These are phyloP conservation scores for Tubosaeta sp. DNA, from an alignment of 768 basidiomycete species.

Conservation along the genomic window DNA sequence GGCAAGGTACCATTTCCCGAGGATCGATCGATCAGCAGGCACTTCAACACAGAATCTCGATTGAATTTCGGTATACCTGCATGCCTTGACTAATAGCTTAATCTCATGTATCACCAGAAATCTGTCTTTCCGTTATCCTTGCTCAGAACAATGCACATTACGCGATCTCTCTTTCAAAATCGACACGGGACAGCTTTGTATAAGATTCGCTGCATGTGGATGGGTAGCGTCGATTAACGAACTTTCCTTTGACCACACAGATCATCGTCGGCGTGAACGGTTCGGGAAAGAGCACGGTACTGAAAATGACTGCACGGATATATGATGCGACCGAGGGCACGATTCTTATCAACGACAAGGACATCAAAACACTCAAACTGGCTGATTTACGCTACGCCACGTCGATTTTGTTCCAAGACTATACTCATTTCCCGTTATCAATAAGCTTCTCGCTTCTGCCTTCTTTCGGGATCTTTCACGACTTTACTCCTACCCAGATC, in stretches of 20 bases:
- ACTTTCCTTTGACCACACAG: constrained; percentile 28
- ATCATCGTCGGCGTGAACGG: constrained; percentile 78
- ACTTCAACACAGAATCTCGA: constrained; percentile 45
- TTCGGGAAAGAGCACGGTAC: constrained; percentile 75
- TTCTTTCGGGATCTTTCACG: too few species aligned
- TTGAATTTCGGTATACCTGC: constrained; percentile 51
- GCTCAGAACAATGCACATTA: constrained; percentile 47
- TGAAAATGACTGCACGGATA: constrained; percentile 67
- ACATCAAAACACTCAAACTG: constrained; percentile 60
- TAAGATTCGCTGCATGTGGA: constrained; percentile 30
- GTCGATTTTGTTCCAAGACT: constrained; percentile 78
- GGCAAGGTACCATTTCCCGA: constrained; percentile 49
- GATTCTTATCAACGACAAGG: constrained; percentile 59
- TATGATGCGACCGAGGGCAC: constrained; percentile 67
- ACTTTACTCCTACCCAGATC: constrained; percentile 41
- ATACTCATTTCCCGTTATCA: constrained; percentile 73
- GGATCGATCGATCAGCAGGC: constrained; percentile 31
- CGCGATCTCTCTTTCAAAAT: constrained; percentile 67
- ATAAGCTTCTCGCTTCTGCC: constrained; percentile 36
- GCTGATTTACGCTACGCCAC: constrained; percentile 61
- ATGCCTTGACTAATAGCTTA: neutral
- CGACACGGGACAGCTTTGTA: constrained; percentile 66
- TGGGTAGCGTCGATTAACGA: neutral
- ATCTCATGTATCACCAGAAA: constrained; percentile 36
- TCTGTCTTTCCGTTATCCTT: constrained; percentile 71